Base-by-base conservation (phyloP, 164 flowering plant genomes). In the Saururus chinensis region DNA sequence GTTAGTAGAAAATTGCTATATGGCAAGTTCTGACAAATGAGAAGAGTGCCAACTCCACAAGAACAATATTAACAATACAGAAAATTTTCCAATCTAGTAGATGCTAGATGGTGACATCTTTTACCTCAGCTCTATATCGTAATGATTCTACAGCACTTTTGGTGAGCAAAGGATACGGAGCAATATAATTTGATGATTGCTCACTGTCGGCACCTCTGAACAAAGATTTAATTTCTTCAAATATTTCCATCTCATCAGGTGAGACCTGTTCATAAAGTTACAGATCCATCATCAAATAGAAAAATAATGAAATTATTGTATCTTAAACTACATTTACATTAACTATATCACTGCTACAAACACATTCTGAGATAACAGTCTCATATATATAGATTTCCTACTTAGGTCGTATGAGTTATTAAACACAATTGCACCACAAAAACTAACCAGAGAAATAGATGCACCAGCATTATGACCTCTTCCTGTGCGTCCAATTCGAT, bases 401-500 rank as follows among this genome's bases (percentile, higher is more conserved):
- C 41, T 40, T 17, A 0, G 19, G 59, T 23, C 37, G 0, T 17
- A 45, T 45, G 49, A 45, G 49, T 0, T 12, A 45, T 45, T 35
- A 23, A 26, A 26, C 22, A 42, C 16, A 45, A 60, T 42, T 22
- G n/a, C 17, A 45, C 9, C 10, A 56, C 11, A 59, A 9, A 26
- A 68, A 66, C 98, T 82, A 74, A 89, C 98, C 56, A 95, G 82
- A 62, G 97, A 91, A 51, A 95, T 80, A 62, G 99, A 84, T 66
- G 88, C 77, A 57, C 99, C 99, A 51, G 89, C 84, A 64, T 71
- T 86, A 73, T 80, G 77, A 22, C 89, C 97, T 80, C 97, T 84
- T 74, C 99, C 99, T 53, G 97, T 91, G 45, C 96, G 96, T 23
- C 98, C 97, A 76, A 95, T 88, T 25, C 99, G 88, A 81, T 91